Percentiles rank a stretch among this genome's conserved stretches.
phyloP scores from a whole-genome alignment of 371 early-diverging fungal genomes.

The Nematocida ironsii region DNA sequence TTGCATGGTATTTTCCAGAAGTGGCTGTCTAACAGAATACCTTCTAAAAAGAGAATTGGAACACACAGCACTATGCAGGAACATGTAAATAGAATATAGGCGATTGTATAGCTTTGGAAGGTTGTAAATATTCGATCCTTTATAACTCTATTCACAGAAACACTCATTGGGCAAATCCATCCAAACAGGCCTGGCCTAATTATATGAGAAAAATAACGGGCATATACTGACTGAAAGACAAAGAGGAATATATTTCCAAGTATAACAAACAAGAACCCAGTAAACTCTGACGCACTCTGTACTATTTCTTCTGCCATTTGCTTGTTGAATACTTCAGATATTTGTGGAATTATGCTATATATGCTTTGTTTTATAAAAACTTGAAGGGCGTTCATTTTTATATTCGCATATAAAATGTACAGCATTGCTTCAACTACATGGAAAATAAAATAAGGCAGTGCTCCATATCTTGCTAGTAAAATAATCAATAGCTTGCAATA shows the following conservation, averaged over 20 bases:
- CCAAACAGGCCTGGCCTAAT: not conserved
- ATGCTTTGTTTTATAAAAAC: no score
- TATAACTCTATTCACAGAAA: not conserved
- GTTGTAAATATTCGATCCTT: not conserved
- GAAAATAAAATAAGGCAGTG: conserved; percentile 5
- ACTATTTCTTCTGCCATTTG: no score
- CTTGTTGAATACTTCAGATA: no score
- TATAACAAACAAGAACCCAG: no score
- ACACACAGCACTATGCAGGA: not conserved
- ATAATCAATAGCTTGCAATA: not conserved
- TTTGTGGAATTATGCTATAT: no score
- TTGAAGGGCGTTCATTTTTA: no score
- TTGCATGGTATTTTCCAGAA: not conserved
- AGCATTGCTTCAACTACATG: not conserved
- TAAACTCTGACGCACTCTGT: no score
- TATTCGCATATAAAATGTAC: no score
- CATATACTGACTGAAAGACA: not conserved
- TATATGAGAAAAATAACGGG: not conserved
- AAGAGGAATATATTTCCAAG: not conserved
- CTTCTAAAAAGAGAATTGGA: not conserved
- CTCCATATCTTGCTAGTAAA: not conserved
- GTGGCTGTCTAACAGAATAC: not conserved
- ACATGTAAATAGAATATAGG: not conserved
- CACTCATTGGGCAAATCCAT: not conserved
- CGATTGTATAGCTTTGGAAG: not conserved